Conservation (phyloP, 805 yeast genomes). For the Suhomyces sp. region DNA sequence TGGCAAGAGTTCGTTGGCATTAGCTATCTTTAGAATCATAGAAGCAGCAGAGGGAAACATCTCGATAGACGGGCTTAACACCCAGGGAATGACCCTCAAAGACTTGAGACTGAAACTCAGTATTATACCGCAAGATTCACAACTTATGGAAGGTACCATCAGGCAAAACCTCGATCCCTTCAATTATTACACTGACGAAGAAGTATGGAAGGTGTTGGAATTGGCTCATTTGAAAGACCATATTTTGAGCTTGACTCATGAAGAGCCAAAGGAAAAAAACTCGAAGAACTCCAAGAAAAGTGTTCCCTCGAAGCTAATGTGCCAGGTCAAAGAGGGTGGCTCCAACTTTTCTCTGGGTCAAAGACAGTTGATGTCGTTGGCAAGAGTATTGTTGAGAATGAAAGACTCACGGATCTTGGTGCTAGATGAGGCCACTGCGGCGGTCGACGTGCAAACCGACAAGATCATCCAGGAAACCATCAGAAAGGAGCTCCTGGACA, state of each 20-base stretch:
- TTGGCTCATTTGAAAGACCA: conserved; percentile 19
- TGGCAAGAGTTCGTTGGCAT: conserved; percentile 24
- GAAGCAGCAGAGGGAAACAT: conserved; percentile 18
- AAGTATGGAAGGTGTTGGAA: conserved; percentile 21
- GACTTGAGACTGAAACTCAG: conserved; percentile 22
- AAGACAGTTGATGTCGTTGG: conserved; percentile 79
- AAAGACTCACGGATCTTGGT: conserved; percentile 23
- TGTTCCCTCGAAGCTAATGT: conserved; percentile 19
- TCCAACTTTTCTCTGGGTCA: conserved; percentile 85
- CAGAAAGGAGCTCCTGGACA: conserved; percentile 63
- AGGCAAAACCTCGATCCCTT: conserved; percentile 27
- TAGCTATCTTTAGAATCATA: conserved; percentile 24
- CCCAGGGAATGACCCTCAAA: conserved; percentile 13
- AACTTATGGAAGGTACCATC: conserved; percentile 22
- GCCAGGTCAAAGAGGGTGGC: conserved; percentile 63
- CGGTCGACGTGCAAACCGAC: conserved; percentile 88
- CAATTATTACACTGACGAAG: conserved; percentile 18
- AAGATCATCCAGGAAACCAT: conserved; percentile 78
- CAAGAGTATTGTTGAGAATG: conserved; percentile 66
- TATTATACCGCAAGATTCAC: conserved; percentile 28
- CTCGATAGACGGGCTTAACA: conserved; percentile 16
- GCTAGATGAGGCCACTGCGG: conserved; percentile 49
- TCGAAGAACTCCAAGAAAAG: neutral
- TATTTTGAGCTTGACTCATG: conserved; percentile 10
- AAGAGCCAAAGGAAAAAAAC: neutral